Conservation (phyloP, 345 rosid species). For the Salix koriyanagi region DNA sequence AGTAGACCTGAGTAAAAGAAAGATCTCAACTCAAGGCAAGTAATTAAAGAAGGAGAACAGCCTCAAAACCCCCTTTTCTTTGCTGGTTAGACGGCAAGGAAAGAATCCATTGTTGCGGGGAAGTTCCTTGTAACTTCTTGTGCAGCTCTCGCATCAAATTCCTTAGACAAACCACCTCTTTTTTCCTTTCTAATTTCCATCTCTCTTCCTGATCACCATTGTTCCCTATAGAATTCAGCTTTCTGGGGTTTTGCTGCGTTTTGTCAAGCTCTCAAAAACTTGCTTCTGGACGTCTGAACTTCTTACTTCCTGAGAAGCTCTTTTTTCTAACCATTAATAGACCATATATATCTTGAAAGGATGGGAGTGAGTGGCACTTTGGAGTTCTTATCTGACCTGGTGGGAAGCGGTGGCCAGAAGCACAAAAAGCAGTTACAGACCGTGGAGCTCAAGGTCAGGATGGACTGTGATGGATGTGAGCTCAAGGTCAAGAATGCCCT, state of each 20-base stretch:
- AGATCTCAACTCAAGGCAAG: conserved; percentile 14
- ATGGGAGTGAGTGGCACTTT: conserved; percentile 92
- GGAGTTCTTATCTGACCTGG: conserved; percentile 70
- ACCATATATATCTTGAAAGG: neutral
- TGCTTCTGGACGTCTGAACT: neutral
- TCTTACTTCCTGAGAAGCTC: neutral
- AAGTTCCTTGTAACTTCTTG: conserved; percentile 29
- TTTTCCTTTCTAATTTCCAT: neutral
- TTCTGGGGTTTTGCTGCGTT: neutral
- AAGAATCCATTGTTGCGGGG: conserved; percentile 31
- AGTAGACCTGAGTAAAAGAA: conserved; percentile 8
- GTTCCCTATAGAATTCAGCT: neutral
- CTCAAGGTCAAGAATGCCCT: conserved; percentile 86
- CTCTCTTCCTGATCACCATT: neutral
- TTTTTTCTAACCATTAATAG: neutral
- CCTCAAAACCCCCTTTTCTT: conserved; percentile 20
- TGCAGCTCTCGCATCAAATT: neutral
- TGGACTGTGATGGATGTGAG: conserved; percentile 99
- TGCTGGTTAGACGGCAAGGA: conserved; percentile 40
- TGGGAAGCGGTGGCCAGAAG: conserved; percentile 52
- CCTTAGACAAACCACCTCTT: neutral
- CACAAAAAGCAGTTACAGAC: conserved; percentile 68
- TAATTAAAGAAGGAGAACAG: conserved; percentile 6
- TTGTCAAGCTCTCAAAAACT: neutral
- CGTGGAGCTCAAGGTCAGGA: conserved; percentile 86